These are phyloP conservation scores for Gyrodon lividus DNA, from an alignment of 768 basidiomycete species.

Conservation along the genomic window DNA sequence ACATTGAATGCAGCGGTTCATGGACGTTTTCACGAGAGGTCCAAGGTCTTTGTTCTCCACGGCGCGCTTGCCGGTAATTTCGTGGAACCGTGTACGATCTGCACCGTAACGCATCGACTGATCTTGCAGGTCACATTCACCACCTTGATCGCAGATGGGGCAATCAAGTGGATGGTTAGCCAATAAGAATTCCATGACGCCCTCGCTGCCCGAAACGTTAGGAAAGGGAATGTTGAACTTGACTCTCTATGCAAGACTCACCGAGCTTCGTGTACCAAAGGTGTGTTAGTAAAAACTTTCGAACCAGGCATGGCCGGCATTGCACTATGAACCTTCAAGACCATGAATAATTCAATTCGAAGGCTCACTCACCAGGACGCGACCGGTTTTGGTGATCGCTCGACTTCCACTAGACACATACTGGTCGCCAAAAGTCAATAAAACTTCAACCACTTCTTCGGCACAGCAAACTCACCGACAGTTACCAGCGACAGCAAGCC, in stretches of 20 bases:
- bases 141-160: conserved; percentile 98
- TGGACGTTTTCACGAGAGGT: conserved; percentile 96
- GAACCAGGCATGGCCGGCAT: conserved; percentile 97
- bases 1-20: conserved; percentile 99
- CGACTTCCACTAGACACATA: conserved; percentile 99
- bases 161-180: conserved; percentile 98
- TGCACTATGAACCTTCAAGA: conserved; percentile 50
- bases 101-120: conserved; percentile 99
- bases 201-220: conserved; percentile 57
- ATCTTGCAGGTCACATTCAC: conserved; percentile 98
- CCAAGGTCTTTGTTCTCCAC: conserved; percentile 98
- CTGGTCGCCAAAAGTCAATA: conserved; percentile 37
- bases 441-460: conserved; percentile 1
- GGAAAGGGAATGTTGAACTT: neutral
- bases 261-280: conserved; percentile 86
- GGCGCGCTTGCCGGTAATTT: conserved; percentile 96
- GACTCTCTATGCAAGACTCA: conserved; percentile 28
- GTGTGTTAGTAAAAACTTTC: conserved; percentile 92
- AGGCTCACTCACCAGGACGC: conserved; percentile 73
- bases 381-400: conserved; percentile 90
- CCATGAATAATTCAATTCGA: neutral
- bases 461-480: conserved; percentile 65
- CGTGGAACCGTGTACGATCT: conserved; percentile 97
- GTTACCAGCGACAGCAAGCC: conserved; percentile 95
- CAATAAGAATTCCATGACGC: conserved; percentile 98